Conservation (phyloP, 176 grass and related monocot species). For the Oryza longistaminata region DNA sequence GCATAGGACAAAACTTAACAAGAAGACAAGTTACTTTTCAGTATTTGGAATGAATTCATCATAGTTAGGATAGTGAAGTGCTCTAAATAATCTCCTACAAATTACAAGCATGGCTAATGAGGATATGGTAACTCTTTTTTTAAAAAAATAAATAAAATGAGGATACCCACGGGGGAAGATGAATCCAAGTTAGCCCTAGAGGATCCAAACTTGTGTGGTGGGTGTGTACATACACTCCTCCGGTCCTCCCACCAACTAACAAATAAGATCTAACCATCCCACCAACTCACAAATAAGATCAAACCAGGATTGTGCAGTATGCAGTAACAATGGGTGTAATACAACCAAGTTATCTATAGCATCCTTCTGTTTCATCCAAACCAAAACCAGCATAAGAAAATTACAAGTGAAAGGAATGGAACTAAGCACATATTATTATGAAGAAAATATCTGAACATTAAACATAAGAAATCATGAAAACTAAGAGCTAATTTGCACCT, state of each 20-base stretch:
- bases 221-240: background rate
- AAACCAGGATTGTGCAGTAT: background rate
- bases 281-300: background rate
- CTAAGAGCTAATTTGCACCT: conserved; percentile 41
- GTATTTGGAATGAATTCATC: background rate
- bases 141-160: background rate
- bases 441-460: background rate
- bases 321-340: background rate
- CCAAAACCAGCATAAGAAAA: conserved; percentile 7
- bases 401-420: conserved; percentile 6
- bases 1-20: background rate
- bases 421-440: background rate
- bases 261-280: conserved; percentile 2
- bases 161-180: background rate
- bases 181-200: background rate
- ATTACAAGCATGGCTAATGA: background rate
- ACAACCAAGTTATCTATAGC: background rate
- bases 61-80: background rate
- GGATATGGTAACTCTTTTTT: background rate
- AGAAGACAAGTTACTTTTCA: background rate
- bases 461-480: background rate
- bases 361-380: background rate
- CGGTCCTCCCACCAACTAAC: background rate
- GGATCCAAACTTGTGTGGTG: background rate
- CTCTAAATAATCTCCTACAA: background rate